Conservation (phyloP, 129 eudicot genomes). For the Centrapalus pauciflorus region DNA sequence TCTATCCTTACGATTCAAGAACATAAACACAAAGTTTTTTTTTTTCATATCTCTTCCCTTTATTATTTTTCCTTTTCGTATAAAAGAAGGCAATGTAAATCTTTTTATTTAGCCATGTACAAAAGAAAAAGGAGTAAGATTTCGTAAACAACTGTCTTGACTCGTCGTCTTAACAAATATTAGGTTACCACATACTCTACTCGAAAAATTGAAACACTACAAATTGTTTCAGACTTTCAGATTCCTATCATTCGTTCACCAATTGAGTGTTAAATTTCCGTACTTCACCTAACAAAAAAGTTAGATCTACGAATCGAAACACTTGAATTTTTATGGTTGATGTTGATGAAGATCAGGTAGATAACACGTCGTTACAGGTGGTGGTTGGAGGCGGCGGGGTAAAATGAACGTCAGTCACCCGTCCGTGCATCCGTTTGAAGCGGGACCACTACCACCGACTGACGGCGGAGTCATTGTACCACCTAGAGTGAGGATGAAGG, state of each 20-base stretch:
- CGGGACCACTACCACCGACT: constrained; percentile 48
- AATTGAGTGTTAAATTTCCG: constrained; percentile 1
- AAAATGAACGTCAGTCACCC: constrained; percentile 67
- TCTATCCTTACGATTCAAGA: too few relatives aligned
- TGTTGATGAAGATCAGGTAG: constrained; percentile 23
- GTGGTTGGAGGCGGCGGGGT: constrained; percentile 23
- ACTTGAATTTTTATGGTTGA: constrained; percentile 15
- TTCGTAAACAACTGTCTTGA: neutral
- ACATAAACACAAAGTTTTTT: too few relatives aligned
- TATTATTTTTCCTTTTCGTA: too few relatives aligned
- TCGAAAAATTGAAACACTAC: constrained; percentile 7
- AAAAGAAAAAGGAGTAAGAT: neutral
- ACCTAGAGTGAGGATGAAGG: constrained; percentile 61
- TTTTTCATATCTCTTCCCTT: too few relatives aligned
- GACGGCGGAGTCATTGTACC: constrained; percentile 49
- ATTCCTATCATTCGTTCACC: constrained; percentile 16
- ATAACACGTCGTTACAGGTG: constrained; percentile 23
- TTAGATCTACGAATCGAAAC: constrained; percentile 24
- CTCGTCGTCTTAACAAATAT: neutral
- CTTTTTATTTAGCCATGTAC: too few relatives aligned
- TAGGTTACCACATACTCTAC: constrained; percentile 8
- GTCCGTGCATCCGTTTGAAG: constrained; percentile 74
- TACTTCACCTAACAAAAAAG: constrained; percentile 15
- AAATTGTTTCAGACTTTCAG: neutral
- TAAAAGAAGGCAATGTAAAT: too few relatives aligned